Conservation (phyloP, 805 yeast genomes). For the Pichia rugopelliculosa region DNA sequence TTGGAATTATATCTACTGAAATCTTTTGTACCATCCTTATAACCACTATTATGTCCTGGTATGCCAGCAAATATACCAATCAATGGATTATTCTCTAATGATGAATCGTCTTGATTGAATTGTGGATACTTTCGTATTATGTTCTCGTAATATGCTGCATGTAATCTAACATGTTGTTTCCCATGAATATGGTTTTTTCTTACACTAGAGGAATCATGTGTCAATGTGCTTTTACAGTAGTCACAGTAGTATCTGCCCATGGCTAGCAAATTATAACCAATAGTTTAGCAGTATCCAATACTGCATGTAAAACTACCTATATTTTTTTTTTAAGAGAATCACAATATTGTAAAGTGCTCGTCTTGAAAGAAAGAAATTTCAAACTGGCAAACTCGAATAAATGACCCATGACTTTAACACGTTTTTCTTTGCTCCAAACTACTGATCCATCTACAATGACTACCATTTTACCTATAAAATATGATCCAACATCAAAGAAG, state of each 20-base stretch:
- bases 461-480: slow-evolving; percentile 22
- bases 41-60: slow-evolving; percentile 25
- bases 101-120: background rate
- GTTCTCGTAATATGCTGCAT: slow-evolving; percentile 67
- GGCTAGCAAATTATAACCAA: background rate
- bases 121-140: slow-evolving; percentile 15
- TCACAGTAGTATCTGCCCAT: slow-evolving; percentile 79
- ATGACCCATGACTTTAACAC: no score
- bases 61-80: slow-evolving; percentile 28
- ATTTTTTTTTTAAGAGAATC: no score
- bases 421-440: background rate
- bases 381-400: background rate
- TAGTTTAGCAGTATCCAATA: no score
- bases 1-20: background rate
- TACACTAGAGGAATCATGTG: slow-evolving; percentile 86
- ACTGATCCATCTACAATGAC: background rate
- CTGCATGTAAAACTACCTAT: no score
- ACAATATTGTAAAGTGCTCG: no score
- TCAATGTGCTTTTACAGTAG: slow-evolving; percentile 65
- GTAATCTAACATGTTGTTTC: slow-evolving; percentile 61
- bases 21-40: background rate
- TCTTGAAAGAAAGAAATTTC: background rate
- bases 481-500: slow-evolving; percentile 27
- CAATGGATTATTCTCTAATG: background rate
- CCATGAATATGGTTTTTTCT: slow-evolving; percentile 75